Base-by-base conservation (phyloP, 129 eudicot species). In the Flaveria robusta region DNA sequence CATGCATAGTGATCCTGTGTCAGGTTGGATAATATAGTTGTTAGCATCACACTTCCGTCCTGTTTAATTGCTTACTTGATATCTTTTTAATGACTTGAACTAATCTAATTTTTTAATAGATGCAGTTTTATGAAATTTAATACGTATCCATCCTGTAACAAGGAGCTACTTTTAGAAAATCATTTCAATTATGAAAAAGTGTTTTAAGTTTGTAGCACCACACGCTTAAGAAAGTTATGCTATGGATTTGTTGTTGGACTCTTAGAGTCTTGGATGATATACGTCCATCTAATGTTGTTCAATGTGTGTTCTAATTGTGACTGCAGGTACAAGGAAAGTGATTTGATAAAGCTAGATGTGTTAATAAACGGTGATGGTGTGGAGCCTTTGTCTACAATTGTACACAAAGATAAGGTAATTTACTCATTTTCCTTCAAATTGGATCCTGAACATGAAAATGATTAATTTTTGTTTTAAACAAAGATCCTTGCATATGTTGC, bases 381-480 rank as follows among this genome's bases (percentile, higher is more conserved):
- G 77, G 99, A 95, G 78, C 99, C 99, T 72, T 83, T 95, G 79
- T 86, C 99, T 26, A 95, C 97, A 74, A 95, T 95, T 31, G 99
- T 95, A 26, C 99, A 95, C 77, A 95, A 79, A 78, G 97, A 95
- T 63, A 95, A 95, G 97, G 97, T 95, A 79, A 77, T 51, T 66
- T 59, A 31, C 27, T 29, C 37, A 66, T 31, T 66, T 45, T 31
- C 66, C 19, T 65, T 64, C 59, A 41, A 72, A 46, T 70, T 69
- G 70, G 75, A 52, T 68, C 68, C 29, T 4, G 22, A 47, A 60
- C 27, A 49, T 71, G 29, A 47, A 46, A 70, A 49, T 29, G 24
- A 34, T 59, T 41, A 9, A 43, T 43, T 43, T 43, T 3, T 43
- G 1, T 43, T 43, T 43, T 43, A 9, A 0, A 43, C 49, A 10